These are phyloP conservation scores for Casuarina equisetifolia DNA, from an alignment of 306 rosid genomes.

Conservation along the genomic window DNA sequence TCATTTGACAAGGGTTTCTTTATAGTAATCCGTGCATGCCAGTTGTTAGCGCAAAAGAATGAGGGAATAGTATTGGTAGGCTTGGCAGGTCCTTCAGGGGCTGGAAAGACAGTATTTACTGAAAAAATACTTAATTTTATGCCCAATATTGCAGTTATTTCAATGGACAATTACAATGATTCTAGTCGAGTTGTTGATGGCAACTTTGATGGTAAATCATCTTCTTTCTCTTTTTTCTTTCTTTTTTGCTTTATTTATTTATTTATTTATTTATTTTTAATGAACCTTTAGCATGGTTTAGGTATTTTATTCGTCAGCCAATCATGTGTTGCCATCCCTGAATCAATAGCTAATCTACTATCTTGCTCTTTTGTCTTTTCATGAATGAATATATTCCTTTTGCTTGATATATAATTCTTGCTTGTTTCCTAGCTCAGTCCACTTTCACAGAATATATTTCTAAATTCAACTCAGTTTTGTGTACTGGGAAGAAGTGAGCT, in stretches of 20 bases:
- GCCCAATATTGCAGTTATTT: constrained; percentile 97
- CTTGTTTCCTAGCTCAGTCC: constrained; percentile 2
- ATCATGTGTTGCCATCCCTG: neutral
- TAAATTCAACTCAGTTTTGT: constrained; percentile 10
- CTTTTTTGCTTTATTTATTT: too few species aligned
- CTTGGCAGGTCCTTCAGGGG: constrained; percentile 98
- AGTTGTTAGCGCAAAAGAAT: constrained; percentile 80
- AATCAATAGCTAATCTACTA: neutral
- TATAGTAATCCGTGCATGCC: constrained; percentile 88
- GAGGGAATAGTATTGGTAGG: constrained; percentile 91
- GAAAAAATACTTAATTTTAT: constrained; percentile 88
- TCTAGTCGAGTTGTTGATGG: constrained; percentile 98
- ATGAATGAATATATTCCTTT: neutral
- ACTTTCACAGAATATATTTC: constrained; percentile 12
- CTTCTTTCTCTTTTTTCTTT: constrained; percentile 21
- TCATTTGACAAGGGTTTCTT: constrained; percentile 99
- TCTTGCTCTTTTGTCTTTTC: neutral
- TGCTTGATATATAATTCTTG: neutral
- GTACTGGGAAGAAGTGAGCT: constrained; percentile 2
- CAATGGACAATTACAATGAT: constrained; percentile 97
- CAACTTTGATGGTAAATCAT: constrained; percentile 80
- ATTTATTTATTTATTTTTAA: neutral
- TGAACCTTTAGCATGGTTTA: constrained; percentile 18
- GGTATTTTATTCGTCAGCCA: neutral
- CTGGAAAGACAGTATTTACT: constrained; percentile 91